A percentile compares a stretch with the other conserved stretches of the same genome.
Evolutionary conservation across 2,329 filamentous ascomycete species (phyloP).

Genomic region (Xylaria sp.): DNA sequence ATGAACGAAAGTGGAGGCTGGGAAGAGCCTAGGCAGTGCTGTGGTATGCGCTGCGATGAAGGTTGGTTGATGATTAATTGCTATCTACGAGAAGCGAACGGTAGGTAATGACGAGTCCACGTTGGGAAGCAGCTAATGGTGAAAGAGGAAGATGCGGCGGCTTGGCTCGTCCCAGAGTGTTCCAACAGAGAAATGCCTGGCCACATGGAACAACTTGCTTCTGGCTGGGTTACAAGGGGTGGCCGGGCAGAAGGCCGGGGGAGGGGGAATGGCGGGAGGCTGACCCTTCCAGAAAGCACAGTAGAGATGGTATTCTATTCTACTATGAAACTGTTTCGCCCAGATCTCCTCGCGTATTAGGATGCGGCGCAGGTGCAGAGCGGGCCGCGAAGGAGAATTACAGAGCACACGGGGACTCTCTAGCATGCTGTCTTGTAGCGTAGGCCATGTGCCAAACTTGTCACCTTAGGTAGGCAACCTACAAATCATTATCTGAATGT

Average conservation of each 20-base stretch:
- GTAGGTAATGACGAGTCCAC: constrained; percentile 8
- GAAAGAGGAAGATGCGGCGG: constrained; percentile 13
- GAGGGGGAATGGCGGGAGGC: background rate
- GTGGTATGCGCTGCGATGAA: background rate
- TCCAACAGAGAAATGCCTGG: constrained; percentile 4
- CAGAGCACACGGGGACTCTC: too few species aligned
- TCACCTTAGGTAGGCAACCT: too few species aligned
- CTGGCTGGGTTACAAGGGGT: background rate
- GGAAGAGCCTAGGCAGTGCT: background rate
- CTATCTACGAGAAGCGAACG: constrained; percentile 11
- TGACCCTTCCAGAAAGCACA: background rate
- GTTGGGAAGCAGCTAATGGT: constrained; percentile 2
- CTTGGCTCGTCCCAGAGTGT: background rate
- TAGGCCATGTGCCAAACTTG: too few species aligned
- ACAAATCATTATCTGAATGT: too few species aligned
- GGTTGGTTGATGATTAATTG: background rate
- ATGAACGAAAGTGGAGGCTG: constrained; percentile 7
- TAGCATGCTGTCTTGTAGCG: too few species aligned
- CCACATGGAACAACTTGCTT: constrained; percentile 11
- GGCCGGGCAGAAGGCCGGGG: too few species aligned
- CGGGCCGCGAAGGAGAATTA: too few species aligned
- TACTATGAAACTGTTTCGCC: background rate
- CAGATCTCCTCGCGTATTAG: background rate
- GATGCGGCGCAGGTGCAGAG: background rate
- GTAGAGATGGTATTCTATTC: background rate